Conservation (phyloP, 345 rosid species). For the Euphorbia pulcherrima region DNA sequence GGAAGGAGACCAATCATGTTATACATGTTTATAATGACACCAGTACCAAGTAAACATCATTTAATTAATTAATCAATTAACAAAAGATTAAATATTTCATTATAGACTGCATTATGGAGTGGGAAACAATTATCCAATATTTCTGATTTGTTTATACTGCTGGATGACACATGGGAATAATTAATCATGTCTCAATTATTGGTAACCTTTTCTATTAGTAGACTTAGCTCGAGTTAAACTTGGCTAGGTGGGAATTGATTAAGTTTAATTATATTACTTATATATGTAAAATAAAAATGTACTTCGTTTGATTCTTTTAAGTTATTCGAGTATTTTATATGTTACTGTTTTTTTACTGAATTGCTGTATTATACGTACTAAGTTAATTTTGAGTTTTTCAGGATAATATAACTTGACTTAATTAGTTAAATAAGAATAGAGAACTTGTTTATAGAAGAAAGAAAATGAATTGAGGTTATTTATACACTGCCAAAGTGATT, state of each 20-base stretch:
- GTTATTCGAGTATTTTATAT: too few relatives aligned
- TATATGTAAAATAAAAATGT: too few relatives aligned
- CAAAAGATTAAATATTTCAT: not conserved
- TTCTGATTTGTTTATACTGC: not conserved
- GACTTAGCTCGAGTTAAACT: not conserved
- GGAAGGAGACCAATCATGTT: not conserved
- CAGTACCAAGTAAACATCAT: not conserved
- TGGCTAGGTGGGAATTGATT: too few relatives aligned
- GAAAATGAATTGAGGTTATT: slow-evolving; percentile 14
- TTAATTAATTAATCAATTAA: not conserved
- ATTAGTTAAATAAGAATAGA: slow-evolving; percentile 9
- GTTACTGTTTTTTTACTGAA: not conserved
- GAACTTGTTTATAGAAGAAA: not conserved
- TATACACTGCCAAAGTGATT: not conserved
- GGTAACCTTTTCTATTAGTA: slow-evolving; percentile 19
- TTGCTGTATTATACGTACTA: too few relatives aligned
- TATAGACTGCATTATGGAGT: not conserved
- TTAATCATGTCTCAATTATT: slow-evolving; percentile 29
- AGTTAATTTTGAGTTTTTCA: too few relatives aligned
- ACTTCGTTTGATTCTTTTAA: too few relatives aligned
- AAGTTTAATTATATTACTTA: too few relatives aligned
- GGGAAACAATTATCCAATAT: slow-evolving; percentile 2
- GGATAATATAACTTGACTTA: slow-evolving; percentile 6
- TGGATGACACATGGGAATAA: slow-evolving; percentile 23
- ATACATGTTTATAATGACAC: not conserved